These are phyloP conservation scores for Globisporangium paroecandrum DNA, from an alignment of 352 stramenopile genomes.

Conservation along the genomic window DNA sequence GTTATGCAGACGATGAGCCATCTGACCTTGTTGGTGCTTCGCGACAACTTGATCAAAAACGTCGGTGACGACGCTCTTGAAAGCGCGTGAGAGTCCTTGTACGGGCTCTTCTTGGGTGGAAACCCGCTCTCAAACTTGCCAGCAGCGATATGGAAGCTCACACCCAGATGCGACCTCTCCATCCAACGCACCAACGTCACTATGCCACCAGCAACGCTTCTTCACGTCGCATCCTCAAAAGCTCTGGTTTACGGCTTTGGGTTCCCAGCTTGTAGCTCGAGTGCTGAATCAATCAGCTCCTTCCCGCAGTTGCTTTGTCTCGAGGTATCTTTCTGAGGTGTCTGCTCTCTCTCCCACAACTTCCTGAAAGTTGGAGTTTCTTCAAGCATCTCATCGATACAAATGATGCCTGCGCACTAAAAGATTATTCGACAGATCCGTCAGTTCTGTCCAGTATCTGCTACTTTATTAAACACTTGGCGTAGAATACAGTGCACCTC, in stretches of 20 bases:
- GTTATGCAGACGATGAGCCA: background rate
- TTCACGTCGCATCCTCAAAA: background rate
- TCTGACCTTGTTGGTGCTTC: background rate
- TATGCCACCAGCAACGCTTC: background rate
- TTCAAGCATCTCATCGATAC: background rate
- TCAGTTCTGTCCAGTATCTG: background rate
- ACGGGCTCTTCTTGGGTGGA: background rate
- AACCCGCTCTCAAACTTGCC: background rate
- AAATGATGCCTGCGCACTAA: background rate
- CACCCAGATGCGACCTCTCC: background rate
- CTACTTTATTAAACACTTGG: too few relatives aligned
- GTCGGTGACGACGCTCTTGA: background rate
- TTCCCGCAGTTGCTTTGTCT: background rate
- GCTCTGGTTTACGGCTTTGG: background rate
- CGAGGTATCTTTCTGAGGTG: background rate
- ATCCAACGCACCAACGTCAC: background rate
- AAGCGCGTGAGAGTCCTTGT: background rate
- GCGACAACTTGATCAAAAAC: background rate
- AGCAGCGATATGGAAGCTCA: background rate
- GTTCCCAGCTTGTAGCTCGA: background rate
- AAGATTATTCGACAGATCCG: too few relatives aligned
- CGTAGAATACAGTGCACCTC: background rate
- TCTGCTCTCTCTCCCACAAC: background rate
- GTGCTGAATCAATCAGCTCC: background rate
- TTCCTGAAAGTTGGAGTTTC: background rate